Conservation (phyloP, 306 rosid genomes). For the Inga laurina region DNA sequence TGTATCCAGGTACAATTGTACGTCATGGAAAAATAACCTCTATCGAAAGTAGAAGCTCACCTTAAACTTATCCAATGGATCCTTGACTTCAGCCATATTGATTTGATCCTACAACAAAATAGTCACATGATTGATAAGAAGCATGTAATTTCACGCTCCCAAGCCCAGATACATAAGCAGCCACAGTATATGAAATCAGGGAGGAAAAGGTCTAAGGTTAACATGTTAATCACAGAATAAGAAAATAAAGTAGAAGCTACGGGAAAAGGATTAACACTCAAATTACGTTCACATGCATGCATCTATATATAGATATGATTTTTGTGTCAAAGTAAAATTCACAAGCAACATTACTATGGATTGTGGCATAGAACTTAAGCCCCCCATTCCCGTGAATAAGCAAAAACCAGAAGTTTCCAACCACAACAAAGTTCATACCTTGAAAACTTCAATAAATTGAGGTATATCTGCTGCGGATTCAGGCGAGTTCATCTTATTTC, state of each 20-base stretch:
- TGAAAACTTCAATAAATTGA: conserved; percentile 66
- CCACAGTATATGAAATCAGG: not conserved
- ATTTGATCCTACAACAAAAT: conserved; percentile 79
- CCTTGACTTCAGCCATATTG: conserved; percentile 77
- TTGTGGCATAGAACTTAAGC: not conserved
- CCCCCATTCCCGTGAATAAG: not conserved
- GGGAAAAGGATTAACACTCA: not conserved
- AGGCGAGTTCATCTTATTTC: conserved; percentile 72
- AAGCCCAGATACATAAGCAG: conserved; percentile 30
- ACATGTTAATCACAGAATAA: not conserved
- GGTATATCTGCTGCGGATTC: conserved; percentile 87
- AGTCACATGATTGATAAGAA: conserved; percentile 29
- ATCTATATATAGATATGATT: not conserved
- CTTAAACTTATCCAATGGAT: conserved; percentile 82
- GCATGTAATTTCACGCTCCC: conserved; percentile 11
- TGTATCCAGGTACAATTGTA: conserved; percentile 15
- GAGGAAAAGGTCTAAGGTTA: not conserved
- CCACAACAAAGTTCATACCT: conserved; percentile 58
- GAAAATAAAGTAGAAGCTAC: not conserved
- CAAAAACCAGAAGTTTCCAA: conserved; percentile 23
- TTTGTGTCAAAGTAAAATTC: conserved; percentile 26
- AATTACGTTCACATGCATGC: not conserved
- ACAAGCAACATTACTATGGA: conserved; percentile 11
- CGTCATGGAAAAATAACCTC: conserved; percentile 28
- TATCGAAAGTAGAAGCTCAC: conserved; percentile 38